Conservation (phyloP, 2,329 filamentous ascomycete species). For the Pezicula carpinea region DNA sequence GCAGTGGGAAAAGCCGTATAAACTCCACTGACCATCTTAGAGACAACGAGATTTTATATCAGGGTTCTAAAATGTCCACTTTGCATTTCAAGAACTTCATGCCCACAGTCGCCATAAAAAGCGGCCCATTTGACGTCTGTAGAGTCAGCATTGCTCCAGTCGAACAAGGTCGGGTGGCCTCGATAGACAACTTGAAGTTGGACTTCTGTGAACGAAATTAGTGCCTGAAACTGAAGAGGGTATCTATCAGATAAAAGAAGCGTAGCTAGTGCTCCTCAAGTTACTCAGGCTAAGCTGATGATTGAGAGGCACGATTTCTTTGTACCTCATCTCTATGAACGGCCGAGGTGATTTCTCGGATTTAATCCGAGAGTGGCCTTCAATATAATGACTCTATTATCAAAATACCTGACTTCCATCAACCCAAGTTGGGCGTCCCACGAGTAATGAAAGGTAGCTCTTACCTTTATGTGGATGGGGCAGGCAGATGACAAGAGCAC, state of each 20-base stretch:
- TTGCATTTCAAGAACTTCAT: slow-evolving; percentile 44
- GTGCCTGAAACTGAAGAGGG: too few species aligned
- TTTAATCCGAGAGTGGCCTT: too few species aligned
- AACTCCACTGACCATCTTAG: not conserved
- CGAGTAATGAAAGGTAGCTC: not conserved
- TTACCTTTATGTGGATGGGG: slow-evolving; percentile 24
- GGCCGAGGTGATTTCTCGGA: too few species aligned
- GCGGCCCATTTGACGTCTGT: slow-evolving; percentile 41
- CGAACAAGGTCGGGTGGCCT: slow-evolving; percentile 1
- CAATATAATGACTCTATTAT: too few species aligned
- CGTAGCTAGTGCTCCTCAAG: too few species aligned
- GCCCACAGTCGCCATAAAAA: slow-evolving; percentile 50
- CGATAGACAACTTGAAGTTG: slow-evolving; percentile 4
- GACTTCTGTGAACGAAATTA: not conserved
- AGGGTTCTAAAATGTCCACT: slow-evolving; percentile 49
- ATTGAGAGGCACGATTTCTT: too few species aligned
- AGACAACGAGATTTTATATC: slow-evolving; percentile 52
- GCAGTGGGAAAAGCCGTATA: not conserved
- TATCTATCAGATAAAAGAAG: too few species aligned
- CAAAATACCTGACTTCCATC: too few species aligned
- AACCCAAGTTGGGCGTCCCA: not conserved
- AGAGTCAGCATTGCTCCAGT: not conserved
- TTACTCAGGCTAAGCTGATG: too few species aligned
- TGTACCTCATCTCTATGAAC: too few species aligned
- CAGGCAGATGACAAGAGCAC: slow-evolving; percentile 48